Base-by-base conservation (phyloP, 106 monocot genomes). In the Dendrobium officinale region DNA sequence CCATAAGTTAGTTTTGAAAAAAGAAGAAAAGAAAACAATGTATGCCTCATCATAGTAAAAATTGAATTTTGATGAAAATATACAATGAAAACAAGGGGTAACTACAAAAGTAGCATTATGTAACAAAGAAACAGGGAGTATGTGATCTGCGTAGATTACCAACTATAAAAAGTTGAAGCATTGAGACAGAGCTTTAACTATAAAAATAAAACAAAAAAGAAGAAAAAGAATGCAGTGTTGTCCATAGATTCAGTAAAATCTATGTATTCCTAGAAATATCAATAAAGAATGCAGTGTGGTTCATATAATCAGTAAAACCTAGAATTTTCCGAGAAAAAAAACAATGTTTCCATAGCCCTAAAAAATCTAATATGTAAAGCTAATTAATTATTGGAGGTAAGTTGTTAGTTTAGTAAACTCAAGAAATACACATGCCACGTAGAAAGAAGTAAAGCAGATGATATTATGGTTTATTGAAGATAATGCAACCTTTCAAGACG, bases 401-500 rank as follows among this genome's bases (percentile, higher is more conserved):
- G 15, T 15, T 33, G 11, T 37, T 70, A 37, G 16, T 70, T 8
- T 22, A 66, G n/a, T 66, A 22, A 61, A 22, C 61, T 61, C 22
- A 20, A 5, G 6, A 37, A 10, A 4, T 4, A 70, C 10, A 37
- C 29, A 37, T 70, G 17, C 70, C 33, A 9, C 33, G 37, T 7
- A 70, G 16, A 22, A 66, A 66, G 16, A 37, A 29, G 33, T 29
- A 37, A 33, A 70, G 13, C 10, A 70, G 33, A 33, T 33, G 70
- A 13, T 61, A 1, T 61, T n/a, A 61, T 22, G 33, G 4, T 31
- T 11, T 31, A 37, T 74, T 33, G 11, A 75, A 81, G 67, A 76
- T 31, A 67, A 6, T 16, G 61, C 5, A 24, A 93, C 90, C 93
- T 93, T 84, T 87, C 9, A 84, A 10, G 13, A 72, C 41, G 54